phyloP scores from a whole-genome alignment of 2,329 filamentous ascomycete species.

The Fusarium nanum region DNA sequence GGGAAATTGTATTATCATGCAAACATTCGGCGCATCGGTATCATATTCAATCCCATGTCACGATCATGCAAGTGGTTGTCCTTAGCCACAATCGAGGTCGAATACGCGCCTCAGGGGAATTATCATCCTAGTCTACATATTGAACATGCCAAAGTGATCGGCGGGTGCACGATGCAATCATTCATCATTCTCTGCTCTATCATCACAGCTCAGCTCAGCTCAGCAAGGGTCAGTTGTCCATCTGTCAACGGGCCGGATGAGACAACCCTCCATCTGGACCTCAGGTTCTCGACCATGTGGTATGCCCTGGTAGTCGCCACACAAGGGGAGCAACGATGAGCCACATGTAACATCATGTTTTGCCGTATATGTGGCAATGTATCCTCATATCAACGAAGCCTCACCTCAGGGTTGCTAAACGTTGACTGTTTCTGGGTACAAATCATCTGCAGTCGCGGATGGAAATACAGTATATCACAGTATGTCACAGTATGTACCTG shows the following conservation, averaged over 20 bases:
- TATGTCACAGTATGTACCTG: conserved; percentile 2
- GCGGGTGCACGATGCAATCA: conserved; percentile 18
- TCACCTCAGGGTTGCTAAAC: neutral
- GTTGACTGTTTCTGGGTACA: conserved; percentile 33
- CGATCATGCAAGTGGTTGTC: conserved; percentile 26
- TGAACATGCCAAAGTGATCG: conserved; percentile 20
- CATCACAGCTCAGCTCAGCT: conserved; percentile 40
- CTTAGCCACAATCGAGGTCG: conserved; percentile 43
- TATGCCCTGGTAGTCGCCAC: conserved; percentile 27
- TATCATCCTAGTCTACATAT: neutral
- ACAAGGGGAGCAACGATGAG: conserved; percentile 23
- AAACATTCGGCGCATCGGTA: conserved; percentile 8
- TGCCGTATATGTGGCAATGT: conserved; percentile 28
- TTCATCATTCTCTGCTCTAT: conserved; percentile 1
- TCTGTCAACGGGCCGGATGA: conserved; percentile 38
- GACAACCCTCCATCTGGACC: conserved; percentile 20
- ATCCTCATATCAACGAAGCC: conserved; percentile 1
- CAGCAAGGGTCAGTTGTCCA: conserved; percentile 34
- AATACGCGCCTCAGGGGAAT: conserved; percentile 41
- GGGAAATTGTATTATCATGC: conserved; percentile 25
- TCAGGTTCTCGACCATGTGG: conserved; percentile 29
- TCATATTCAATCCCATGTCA: conserved; percentile 14
- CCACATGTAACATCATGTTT: conserved; percentile 31
- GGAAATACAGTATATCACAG: neutral
- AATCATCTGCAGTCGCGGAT: neutral